Evolutionary conservation across 169 alveolate genomes (phyloP).

Genomic region (Plasmodium yoelii): DNA sequence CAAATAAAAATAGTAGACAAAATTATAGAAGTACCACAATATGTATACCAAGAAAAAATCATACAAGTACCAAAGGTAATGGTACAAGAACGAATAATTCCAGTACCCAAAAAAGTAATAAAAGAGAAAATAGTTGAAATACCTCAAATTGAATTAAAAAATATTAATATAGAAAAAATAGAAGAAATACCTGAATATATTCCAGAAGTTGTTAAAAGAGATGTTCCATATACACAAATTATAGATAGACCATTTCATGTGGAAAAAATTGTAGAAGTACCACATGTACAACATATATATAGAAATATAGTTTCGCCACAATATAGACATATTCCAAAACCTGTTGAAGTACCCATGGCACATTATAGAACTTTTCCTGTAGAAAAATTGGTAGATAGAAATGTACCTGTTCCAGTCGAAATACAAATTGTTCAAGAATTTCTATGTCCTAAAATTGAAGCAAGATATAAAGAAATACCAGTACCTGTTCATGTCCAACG

Average conservation of each 20-base stretch:
- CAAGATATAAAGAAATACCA: slow-evolving; percentile 92
- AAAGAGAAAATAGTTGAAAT: slow-evolving; percentile 92
- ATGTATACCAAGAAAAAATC: slow-evolving; percentile 92
- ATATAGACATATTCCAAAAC: slow-evolving; percentile 94
- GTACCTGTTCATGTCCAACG: slow-evolving; percentile 94
- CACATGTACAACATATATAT: slow-evolving; percentile 91
- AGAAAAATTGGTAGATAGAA: slow-evolving; percentile 90
- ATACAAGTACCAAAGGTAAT: slow-evolving; percentile 91
- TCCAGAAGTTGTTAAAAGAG: slow-evolving; percentile 85
- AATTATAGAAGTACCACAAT: slow-evolving; percentile 93
- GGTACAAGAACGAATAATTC: slow-evolving; percentile 92
- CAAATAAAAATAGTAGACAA: slow-evolving; percentile 89
- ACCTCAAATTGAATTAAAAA: slow-evolving; percentile 90
- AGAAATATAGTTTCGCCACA: slow-evolving; percentile 91
- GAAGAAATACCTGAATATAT: slow-evolving; percentile 75
- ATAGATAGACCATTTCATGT: slow-evolving; percentile 88
- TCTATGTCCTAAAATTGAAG: slow-evolving; percentile 91
- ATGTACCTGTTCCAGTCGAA: slow-evolving; percentile 94
- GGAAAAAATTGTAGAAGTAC: slow-evolving; percentile 94
- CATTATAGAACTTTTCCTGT: slow-evolving; percentile 93
- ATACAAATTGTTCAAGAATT: slow-evolving; percentile 92
- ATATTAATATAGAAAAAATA: slow-evolving; percentile 79
- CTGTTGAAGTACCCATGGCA: slow-evolving; percentile 94
- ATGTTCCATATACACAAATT: slow-evolving; percentile 82
- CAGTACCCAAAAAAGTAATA: slow-evolving; percentile 90